Base-by-base conservation (phyloP, 1,284 basidiomycete species). In the Fomitopsis betulina region DNA sequence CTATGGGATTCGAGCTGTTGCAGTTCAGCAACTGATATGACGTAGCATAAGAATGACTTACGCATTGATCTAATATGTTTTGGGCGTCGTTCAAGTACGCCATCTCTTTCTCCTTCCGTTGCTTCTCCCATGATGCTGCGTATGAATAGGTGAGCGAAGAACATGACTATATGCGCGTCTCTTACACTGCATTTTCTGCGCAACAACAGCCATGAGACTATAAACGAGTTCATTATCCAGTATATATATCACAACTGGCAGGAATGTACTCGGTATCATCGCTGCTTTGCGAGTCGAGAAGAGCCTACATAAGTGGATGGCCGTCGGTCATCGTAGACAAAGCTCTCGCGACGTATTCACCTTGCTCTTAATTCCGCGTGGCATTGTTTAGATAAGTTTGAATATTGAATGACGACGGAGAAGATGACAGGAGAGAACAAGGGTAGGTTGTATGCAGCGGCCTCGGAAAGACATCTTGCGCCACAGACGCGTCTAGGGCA, bases 101-200 rank as follows among this genome's bases (percentile, higher is more conserved):
- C 30, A 54, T 56, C 56, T 77, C 71, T 40, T 70, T 74, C 51
- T 73, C 73, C 55, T 59, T 68, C 38, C 67, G 67, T 38, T 75
- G 74, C 65, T 74, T 77, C 58, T 76, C 72, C 74, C 74, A 75
- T 4, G 75, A 70, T 33, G 70, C 76, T 77, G 27, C 25, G 13
- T 32, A 32, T 10, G 27, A 10, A 54, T 13, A n/a, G 8, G 35
- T 43, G n/a, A 50, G 25, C 43, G 47, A n/a, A 7, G 27, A 25
- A 49, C 30, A 33, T 17, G n/a, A 17, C 21, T 39, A 43, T 21
- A 55, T 55, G 53, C 53, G 49, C 27, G 21, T 47, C 42, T 53
- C 68, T 43, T 43, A 71, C 69, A 54, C 60, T 71, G 68, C 62
- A 71, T 69, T 58, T 69, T 65, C 4, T 69, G 61, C 1, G 67